A percentile compares a stretch with the other conserved stretches of the same genome.
phyloP scores from a whole-genome alignment of 495 filamentous ascomycete genomes.

The Lasiosphaeriaceae sp. region DNA sequence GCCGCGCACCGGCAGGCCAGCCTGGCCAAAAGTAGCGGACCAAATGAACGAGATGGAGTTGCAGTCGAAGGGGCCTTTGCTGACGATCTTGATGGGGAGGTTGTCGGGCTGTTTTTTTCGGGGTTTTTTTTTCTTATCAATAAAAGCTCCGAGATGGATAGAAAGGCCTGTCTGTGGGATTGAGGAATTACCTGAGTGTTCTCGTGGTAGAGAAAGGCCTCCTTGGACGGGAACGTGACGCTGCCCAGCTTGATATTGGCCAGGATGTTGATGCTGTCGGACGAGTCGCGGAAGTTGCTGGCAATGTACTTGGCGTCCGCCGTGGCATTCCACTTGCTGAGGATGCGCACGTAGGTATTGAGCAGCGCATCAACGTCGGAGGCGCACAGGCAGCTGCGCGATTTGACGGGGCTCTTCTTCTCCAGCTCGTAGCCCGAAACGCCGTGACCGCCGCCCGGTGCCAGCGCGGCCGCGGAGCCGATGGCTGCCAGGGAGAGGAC shows the following conservation, averaged over 20 bases:
- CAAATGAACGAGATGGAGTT: slow-evolving; percentile 25
- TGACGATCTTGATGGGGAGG: slow-evolving; percentile 11
- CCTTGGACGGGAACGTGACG: slow-evolving; percentile 25
- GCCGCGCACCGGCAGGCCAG: slow-evolving; percentile 18
- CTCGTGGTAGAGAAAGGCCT: slow-evolving; percentile 20
- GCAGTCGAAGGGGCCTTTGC: slow-evolving; percentile 20
- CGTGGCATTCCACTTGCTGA: slow-evolving; percentile 22
- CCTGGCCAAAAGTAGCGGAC: slow-evolving; percentile 18
- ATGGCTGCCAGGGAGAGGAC: slow-evolving; percentile 10
- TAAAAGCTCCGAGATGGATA: too few species aligned
- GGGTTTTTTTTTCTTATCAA: too few species aligned
- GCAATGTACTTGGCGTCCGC: slow-evolving; percentile 20
- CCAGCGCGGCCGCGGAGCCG: slow-evolving; percentile 1
- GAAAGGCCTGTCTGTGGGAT: background rate
- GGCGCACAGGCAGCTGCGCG: slow-evolving; percentile 16
- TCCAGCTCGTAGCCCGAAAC: background rate
- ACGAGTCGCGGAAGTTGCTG: slow-evolving; percentile 20
- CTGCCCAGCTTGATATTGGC: slow-evolving; percentile 20
- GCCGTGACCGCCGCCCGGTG: background rate
- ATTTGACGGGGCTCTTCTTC: too few species aligned
- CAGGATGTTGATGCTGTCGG: slow-evolving; percentile 31
- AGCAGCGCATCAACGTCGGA: slow-evolving; percentile 18
- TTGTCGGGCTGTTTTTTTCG: slow-evolving; percentile 19
- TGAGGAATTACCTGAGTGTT: background rate
- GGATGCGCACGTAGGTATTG: slow-evolving; percentile 21